Conservation (phyloP, 1,139 yeast genomes). For the Maudiozyma humilis region DNA sequence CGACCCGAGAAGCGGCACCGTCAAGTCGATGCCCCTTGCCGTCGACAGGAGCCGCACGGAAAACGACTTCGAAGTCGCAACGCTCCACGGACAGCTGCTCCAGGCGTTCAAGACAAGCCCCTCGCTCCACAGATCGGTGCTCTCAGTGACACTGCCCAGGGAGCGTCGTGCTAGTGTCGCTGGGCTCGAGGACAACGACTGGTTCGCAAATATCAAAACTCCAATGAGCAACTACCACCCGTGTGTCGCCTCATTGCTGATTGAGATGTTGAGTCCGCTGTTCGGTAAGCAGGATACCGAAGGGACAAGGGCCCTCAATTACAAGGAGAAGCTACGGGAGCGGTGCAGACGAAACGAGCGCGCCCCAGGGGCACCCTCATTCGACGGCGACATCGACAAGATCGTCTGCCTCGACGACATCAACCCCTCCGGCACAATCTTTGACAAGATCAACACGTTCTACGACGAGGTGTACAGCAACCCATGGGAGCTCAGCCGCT, state of each 20-base stretch:
- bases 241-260: slow-evolving; percentile 11
- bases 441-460: slow-evolving; percentile 11
- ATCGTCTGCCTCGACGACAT: slow-evolving; percentile 11
- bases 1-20: slow-evolving; percentile 6
- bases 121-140: slow-evolving; percentile 8
- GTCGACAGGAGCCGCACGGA: background rate
- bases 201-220: slow-evolving; percentile 5
- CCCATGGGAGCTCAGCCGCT: slow-evolving; percentile 16
- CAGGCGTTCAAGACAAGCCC: slow-evolving; percentile 6
- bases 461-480: slow-evolving; percentile 11
- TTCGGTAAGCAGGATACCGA: slow-evolving; percentile 9
- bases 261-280: slow-evolving; percentile 10
- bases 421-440: slow-evolving; percentile 11
- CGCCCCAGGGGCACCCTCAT: background rate
- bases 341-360: background rate
- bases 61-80: background rate
- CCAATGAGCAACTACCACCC: slow-evolving; percentile 10
- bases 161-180: slow-evolving; percentile 4
- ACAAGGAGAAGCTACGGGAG: background rate
- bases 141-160: slow-evolving; percentile 14
- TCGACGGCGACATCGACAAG: background rate
- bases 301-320: background rate
- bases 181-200: slow-evolving; percentile 8
- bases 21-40: slow-evolving; percentile 12
- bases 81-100: slow-evolving; percentile 11